phyloP scores from a whole-genome alignment of 176 grass and related monocot species.

The Raddia guianensis region DNA sequence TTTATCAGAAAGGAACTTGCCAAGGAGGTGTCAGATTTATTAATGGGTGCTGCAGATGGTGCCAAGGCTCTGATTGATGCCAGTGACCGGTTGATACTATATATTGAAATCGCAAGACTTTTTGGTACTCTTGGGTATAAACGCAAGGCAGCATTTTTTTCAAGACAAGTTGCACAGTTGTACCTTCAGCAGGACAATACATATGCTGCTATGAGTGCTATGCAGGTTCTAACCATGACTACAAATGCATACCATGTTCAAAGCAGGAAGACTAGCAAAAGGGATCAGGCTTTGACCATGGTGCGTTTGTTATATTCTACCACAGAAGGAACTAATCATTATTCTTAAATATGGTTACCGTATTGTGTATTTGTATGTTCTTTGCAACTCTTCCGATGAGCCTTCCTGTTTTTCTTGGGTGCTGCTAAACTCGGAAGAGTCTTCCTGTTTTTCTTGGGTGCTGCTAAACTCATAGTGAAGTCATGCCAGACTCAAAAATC shows the following conservation, averaged over 20 bases:
- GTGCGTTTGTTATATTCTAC: slow-evolving; percentile 35
- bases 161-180: slow-evolving; percentile 95
- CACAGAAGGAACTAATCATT: slow-evolving; percentile 14
- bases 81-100: slow-evolving; percentile 83
- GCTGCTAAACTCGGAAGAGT: slow-evolving; percentile 8
- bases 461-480: slow-evolving; percentile 10
- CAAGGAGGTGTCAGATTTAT: slow-evolving; percentile 92
- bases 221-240: slow-evolving; percentile 93
- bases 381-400: not conserved
- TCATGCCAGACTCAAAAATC: not conserved
- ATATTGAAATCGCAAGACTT: slow-evolving; percentile 96
- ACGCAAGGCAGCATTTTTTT: slow-evolving; percentile 97
- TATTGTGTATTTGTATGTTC: slow-evolving; percentile 22
- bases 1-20: slow-evolving; percentile 71
- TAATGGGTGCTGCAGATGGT: slow-evolving; percentile 97
- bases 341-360: slow-evolving; percentile 7
- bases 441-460: not conserved
- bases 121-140: slow-evolving; percentile 94
- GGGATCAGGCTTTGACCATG: slow-evolving; percentile 36
- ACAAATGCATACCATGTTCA: slow-evolving; percentile 94
- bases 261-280: slow-evolving; percentile 71
- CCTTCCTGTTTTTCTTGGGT: not conserved
- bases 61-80: slow-evolving; percentile 99
- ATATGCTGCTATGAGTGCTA: slow-evolving; percentile 92
- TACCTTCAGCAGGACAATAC: slow-evolving; percentile 96